These are phyloP conservation scores for Penicillium sp. DNA, from an alignment of 2,329 filamentous ascomycete genomes.

Conservation along the genomic window DNA sequence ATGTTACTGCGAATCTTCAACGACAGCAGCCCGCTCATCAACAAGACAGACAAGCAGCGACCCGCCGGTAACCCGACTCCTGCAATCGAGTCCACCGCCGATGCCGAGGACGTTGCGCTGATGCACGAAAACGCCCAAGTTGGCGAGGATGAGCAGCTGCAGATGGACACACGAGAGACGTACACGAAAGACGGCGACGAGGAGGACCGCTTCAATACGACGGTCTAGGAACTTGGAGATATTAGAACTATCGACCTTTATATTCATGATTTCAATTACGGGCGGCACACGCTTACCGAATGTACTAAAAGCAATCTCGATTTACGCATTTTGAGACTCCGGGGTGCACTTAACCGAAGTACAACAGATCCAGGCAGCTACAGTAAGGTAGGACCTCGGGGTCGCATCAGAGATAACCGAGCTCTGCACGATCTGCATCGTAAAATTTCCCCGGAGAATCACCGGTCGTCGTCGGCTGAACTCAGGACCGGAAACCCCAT, in stretches of 20 bases:
- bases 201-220: slow-evolving; percentile 49
- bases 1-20: slow-evolving; percentile 92
- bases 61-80: slow-evolving; percentile 7
- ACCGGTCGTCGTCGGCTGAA: slow-evolving; percentile 19
- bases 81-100: slow-evolving; percentile 18
- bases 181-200: slow-evolving; percentile 47
- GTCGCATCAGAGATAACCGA: slow-evolving; percentile 4
- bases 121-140: slow-evolving; percentile 40
- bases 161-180: slow-evolving; percentile 42
- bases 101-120: slow-evolving; percentile 37
- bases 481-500: neutral
- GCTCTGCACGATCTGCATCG: slow-evolving; percentile 7
- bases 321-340: slow-evolving; percentile 1
- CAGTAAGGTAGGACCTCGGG: neutral
- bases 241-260: neutral
- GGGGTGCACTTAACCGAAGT: neutral
- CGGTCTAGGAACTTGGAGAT: slow-evolving; percentile 34
- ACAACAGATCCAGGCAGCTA: neutral
- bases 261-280: slow-evolving; percentile 4
- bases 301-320: slow-evolving; percentile 20
- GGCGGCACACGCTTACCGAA: slow-evolving; percentile 4
- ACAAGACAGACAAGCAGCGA: slow-evolving; percentile 42
- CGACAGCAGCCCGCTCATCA: slow-evolving; percentile 79
- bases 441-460: slow-evolving; percentile 15
- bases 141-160: slow-evolving; percentile 42